A percentile compares a stretch with the other conserved stretches of the same genome.
phyloP scores from a whole-genome alignment of 2,329 filamentous ascomycete species.

The Ophiostoma triangulosporum region DNA sequence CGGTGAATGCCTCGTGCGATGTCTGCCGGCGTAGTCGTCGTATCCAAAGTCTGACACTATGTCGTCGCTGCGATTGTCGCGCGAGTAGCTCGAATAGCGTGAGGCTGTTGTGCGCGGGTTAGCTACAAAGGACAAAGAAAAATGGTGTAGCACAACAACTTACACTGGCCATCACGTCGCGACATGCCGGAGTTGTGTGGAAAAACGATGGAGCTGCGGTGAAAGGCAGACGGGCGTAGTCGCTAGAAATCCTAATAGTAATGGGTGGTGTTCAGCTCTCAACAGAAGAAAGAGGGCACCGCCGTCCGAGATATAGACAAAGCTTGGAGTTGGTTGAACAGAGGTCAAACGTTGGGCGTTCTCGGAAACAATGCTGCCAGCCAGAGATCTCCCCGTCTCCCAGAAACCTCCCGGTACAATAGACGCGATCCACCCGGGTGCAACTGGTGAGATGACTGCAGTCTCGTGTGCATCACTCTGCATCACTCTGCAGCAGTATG shows the following conservation, averaged over 20 bases:
- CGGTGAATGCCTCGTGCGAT: too few species aligned
- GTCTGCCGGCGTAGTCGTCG: background rate
- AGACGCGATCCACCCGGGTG: background rate
- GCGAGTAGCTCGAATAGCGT: background rate
- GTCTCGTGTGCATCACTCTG: background rate
- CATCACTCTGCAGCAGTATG: too few species aligned
- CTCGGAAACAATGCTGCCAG: background rate
- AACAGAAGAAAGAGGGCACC: background rate
- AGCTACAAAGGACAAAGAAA: background rate
- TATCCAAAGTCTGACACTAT: too few species aligned
- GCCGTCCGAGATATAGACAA: background rate
- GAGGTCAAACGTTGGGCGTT: background rate
- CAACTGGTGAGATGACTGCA: background rate
- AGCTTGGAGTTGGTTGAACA: too few species aligned
- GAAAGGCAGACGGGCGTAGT: background rate
- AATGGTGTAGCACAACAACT: background rate
- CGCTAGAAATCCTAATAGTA: too few species aligned
- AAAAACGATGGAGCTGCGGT: background rate
- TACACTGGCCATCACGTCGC: background rate
- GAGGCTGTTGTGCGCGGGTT: background rate
- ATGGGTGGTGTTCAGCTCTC: too few species aligned
- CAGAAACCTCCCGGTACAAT: too few species aligned
- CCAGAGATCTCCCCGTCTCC: too few species aligned
- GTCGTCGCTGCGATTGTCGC: background rate
- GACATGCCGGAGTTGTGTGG: background rate